Base-by-base conservation (phyloP, 2,329 filamentous ascomycete species). In the Cercospora zeina region DNA sequence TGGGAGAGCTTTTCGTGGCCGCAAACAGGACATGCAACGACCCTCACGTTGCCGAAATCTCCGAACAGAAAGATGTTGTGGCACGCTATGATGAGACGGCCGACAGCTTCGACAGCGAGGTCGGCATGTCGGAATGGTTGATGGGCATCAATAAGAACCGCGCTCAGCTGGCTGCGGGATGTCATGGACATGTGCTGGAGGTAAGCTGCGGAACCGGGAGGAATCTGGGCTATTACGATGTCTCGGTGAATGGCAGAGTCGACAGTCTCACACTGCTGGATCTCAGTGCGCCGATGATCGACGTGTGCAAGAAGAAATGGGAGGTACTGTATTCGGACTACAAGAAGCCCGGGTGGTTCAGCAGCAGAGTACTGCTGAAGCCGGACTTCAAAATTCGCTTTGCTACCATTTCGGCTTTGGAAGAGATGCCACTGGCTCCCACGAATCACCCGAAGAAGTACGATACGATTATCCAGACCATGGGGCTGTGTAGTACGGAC, bases 391-490 rank as follows among this genome's bases (percentile, higher is more conserved):
- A 64, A 2, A 63, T 72, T 30, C 69, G 71, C 36, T 81, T 80
- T 70, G 72, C 79, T 71, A 74, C 77, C 19, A 78, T 78, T 42
- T 79, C 78, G 27, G 79, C 77, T 16, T 65, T 79, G 39, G 76
- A 77, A 8, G 71, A 74, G 8, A 79, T 81, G 67, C 76, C 76
- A 7, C 73, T 76, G 8, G 76, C 78, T 7, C 79, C 77, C 30
- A 65, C 59, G 0, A 39, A 62, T 2, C 63, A 65, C 0, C 64
- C 66, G 2, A 67, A 75, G 11, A 76, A 76, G 33, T 82, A 80
- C 69, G 79, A 81, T 59, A 81, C 79, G 1, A 78, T 82, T 39
- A 70, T 82, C 50, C 80, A 82, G 69, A 81, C 80, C 2, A 81
- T 82, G 79, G 80, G 80, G 5, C 71, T 82, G 7, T 82, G 80